Evolutionary conservation across 192 early-diverging fungal genomes (phyloP).

Genomic region (Coemansia javaensis): DNA sequence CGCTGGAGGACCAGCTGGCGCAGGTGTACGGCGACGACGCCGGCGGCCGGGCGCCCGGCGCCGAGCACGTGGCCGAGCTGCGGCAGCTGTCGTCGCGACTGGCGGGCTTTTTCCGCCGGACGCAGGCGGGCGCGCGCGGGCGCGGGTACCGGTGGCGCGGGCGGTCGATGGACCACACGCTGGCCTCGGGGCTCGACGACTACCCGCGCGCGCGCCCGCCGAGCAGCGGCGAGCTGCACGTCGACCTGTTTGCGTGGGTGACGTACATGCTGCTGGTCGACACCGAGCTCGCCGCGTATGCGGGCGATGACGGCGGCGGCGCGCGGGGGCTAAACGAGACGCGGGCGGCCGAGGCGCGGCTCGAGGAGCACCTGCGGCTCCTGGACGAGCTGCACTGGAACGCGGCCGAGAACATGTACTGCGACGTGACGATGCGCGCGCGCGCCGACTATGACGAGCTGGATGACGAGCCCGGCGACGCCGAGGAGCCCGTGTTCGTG

Average conservation of each 20-base stretch:
- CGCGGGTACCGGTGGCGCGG: slow-evolving; percentile 91
- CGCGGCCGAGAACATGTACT: slow-evolving; percentile 35
- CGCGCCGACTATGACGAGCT: slow-evolving; percentile 43
- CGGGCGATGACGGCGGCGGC: not conserved
- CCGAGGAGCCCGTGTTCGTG: slow-evolving; percentile 29
- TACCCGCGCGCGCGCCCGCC: slow-evolving; percentile 80
- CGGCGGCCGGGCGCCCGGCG: too few relatives aligned
- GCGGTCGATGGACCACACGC: slow-evolving; percentile 71
- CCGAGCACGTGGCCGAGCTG: slow-evolving; percentile 49
- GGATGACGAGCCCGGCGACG: slow-evolving; percentile 24
- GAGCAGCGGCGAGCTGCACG: slow-evolving; percentile 45
- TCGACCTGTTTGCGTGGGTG: slow-evolving; percentile 35
- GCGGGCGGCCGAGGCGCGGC: not conserved
- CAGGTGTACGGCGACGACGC: not conserved
- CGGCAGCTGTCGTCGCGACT: slow-evolving; percentile 64
- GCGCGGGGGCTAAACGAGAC: not conserved
- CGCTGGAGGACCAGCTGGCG: not conserved
- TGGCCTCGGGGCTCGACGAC: slow-evolving; percentile 92
- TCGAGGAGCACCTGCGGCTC: slow-evolving; percentile 11
- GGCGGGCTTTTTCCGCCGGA: slow-evolving; percentile 75
- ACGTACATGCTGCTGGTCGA: slow-evolving; percentile 23
- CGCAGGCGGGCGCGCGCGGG: slow-evolving; percentile 59
- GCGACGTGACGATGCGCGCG: slow-evolving; percentile 21
- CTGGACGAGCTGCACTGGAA: slow-evolving; percentile 42
- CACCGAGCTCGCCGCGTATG: slow-evolving; percentile 8